Evolutionary conservation across 495 filamentous ascomycete genomes (phyloP).

Genomic region (Annulohypoxylon bovei): DNA sequence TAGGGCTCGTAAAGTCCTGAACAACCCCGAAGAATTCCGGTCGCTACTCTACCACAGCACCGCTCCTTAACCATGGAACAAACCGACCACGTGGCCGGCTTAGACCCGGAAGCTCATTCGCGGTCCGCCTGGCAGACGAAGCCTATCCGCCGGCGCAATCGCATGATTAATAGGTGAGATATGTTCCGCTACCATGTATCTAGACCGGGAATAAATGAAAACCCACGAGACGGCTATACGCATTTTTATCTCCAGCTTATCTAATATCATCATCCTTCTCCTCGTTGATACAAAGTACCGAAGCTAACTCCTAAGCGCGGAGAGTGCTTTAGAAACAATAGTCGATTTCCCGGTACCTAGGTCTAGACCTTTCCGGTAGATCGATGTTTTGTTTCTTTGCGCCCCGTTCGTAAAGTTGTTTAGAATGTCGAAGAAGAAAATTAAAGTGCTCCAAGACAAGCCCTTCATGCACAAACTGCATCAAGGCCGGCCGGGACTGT

Average conservation of each 20-base stretch:
- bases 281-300: neutral
- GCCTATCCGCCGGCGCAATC: conserved; percentile 70
- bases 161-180: conserved; percentile 66
- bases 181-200: conserved; percentile 2
- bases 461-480: conserved; percentile 75
- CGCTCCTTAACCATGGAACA: conserved; percentile 30
- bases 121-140: conserved; percentile 44
- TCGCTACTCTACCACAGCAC: neutral
- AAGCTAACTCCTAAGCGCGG: conserved; percentile 32
- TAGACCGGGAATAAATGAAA: neutral
- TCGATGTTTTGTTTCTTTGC: conserved; percentile 64
- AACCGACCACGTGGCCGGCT: conserved; percentile 40
- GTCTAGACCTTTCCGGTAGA: conserved; percentile 48
- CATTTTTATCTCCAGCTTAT: neutral
- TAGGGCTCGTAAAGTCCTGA: conserved; percentile 19
- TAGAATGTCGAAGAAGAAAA: conserved; percentile 79
- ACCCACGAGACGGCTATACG: neutral
- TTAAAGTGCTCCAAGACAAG: conserved; percentile 80
- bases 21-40: conserved; percentile 11
- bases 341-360: conserved; percentile 18
- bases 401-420: conserved; percentile 52
- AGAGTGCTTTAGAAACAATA: conserved; percentile 31
- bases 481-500: conserved; percentile 68
- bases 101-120: conserved; percentile 38
- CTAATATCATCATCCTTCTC: neutral